A percentile compares a stretch with the other conserved stretches of the same genome.
Evolutionary conservation across 2,329 filamentous ascomycete genomes (phyloP).

Genomic region (Annulohypoxylon truncatum): DNA sequence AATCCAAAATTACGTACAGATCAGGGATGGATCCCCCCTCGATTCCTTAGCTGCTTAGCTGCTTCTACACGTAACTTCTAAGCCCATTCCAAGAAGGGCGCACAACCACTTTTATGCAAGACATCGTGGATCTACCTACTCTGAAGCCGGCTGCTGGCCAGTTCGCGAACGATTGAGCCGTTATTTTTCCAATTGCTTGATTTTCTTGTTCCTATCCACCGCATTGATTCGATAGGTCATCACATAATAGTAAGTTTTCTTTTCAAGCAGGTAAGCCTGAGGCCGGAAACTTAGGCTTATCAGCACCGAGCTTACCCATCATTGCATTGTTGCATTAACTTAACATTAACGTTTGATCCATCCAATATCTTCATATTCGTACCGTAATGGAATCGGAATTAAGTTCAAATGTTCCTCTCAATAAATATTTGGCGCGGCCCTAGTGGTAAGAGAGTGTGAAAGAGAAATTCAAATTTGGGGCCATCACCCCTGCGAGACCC

Average conservation of each 20-base stretch:
- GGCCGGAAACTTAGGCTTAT: background rate
- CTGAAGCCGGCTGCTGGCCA: conserved; percentile 7
- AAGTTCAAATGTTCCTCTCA: conserved; percentile 3
- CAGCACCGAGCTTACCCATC: background rate
- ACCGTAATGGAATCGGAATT: conserved; percentile 6
- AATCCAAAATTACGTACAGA: conserved; percentile 42
- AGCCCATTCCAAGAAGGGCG: conserved; percentile 34
- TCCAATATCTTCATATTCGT: background rate
- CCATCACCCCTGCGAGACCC: conserved; percentile 32
- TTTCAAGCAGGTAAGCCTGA: background rate
- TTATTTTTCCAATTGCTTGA: background rate
- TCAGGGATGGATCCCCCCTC: conserved; percentile 9
- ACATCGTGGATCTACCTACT: conserved; percentile 34
- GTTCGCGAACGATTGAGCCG: conserved; percentile 7
- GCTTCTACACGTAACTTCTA: conserved; percentile 27
- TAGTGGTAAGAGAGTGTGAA: conserved; percentile 7
- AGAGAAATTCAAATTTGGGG: conserved; percentile 23
- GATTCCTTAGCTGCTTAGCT: conserved; percentile 33
- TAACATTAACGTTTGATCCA: background rate
- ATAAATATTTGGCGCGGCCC: conserved; percentile 13
- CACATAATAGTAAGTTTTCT: background rate
- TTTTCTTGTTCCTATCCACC: conserved; percentile 3
- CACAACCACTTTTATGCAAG: conserved; percentile 42
- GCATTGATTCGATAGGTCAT: background rate
- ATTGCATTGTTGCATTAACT: background rate